These are phyloP conservation scores for Malassezia japonica DNA, from an alignment of 1,284 basidiomycete genomes.

Conservation along the genomic window DNA sequence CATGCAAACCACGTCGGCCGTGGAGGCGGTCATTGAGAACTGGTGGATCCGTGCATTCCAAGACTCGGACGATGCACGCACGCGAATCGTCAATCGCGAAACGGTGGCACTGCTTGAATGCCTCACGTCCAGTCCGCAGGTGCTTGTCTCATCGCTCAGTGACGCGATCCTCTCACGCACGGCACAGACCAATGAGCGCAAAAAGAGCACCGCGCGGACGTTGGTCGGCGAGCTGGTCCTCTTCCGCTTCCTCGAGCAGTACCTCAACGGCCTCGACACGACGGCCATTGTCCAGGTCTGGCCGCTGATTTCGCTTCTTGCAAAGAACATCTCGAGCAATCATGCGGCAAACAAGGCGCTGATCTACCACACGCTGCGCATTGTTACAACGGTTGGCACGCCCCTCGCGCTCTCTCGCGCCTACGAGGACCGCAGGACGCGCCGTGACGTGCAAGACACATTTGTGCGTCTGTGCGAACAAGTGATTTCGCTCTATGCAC, in stretches of 20 bases:
- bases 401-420: constrained; percentile 73
- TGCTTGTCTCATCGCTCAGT: constrained; percentile 77
- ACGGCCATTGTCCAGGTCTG: constrained; percentile 85
- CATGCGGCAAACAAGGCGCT: constrained; percentile 49
- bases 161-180: constrained; percentile 52
- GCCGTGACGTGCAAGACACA: constrained; percentile 86
- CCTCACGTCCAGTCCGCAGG: constrained; percentile 74
- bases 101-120: constrained; percentile 6
- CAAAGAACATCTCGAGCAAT: constrained; percentile 63
- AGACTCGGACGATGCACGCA: background rate
- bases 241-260: constrained; percentile 79
- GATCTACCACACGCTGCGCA: constrained; percentile 68
- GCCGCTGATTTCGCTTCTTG: constrained; percentile 60
- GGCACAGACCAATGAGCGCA: constrained; percentile 11
- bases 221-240: constrained; percentile 48
- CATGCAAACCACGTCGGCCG: constrained; percentile 64
- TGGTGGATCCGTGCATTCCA: constrained; percentile 53
- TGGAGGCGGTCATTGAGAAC: constrained; percentile 69
- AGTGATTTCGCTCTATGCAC: constrained; percentile 63
- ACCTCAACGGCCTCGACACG: constrained; percentile 73
- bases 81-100: constrained; percentile 2
- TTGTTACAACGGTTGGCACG: constrained; percentile 62
- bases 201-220: background rate
- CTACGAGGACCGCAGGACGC: constrained; percentile 74
- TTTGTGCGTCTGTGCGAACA: constrained; percentile 77